These are phyloP conservation scores for Cadophora sp. DNA, from an alignment of 2,329 filamentous ascomycete species.

Conservation along the genomic window DNA sequence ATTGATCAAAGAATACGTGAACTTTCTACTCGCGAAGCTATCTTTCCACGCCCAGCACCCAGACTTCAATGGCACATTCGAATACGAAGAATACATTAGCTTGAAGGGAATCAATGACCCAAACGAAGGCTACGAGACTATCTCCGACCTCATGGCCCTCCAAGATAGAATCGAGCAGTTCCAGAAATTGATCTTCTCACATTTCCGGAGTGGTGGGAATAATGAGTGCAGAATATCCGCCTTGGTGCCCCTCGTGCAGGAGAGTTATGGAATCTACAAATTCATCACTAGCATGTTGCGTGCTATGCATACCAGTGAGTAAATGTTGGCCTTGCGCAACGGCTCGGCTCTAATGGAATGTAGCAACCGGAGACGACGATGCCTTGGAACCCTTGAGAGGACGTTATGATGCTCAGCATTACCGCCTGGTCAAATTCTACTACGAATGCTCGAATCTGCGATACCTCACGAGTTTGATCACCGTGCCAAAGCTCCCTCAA, in stretches of 20 bases:
- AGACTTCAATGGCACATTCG: slow-evolving; percentile 98
- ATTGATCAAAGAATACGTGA: slow-evolving; percentile 95
- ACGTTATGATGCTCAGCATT: slow-evolving; percentile 94
- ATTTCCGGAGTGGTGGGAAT: slow-evolving; percentile 89
- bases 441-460: slow-evolving; percentile 98
- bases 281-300: slow-evolving; percentile 99
- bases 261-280: slow-evolving; percentile 99
- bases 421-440: slow-evolving; percentile 96
- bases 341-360: slow-evolving; percentile 30
- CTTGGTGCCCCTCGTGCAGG: slow-evolving; percentile 89
- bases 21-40: slow-evolving; percentile 91
- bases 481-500: slow-evolving; percentile 92
- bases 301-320: slow-evolving; percentile 92
- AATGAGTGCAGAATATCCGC: slow-evolving; percentile 98
- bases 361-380: slow-evolving; percentile 90
- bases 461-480: slow-evolving; percentile 95
- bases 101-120: slow-evolving; percentile 98
- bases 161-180: slow-evolving; percentile 99
- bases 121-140: slow-evolving; percentile 97
- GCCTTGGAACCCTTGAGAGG: slow-evolving; percentile 86
- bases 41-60: slow-evolving; percentile 96
- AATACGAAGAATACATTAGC: slow-evolving; percentile 99
- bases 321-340: neutral
- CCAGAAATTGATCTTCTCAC: slow-evolving; percentile 97
- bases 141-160: slow-evolving; percentile 92